Evolutionary conservation across 2,329 filamentous ascomycete species (phyloP).

Genomic region (Colletotrichum truncatum): DNA sequence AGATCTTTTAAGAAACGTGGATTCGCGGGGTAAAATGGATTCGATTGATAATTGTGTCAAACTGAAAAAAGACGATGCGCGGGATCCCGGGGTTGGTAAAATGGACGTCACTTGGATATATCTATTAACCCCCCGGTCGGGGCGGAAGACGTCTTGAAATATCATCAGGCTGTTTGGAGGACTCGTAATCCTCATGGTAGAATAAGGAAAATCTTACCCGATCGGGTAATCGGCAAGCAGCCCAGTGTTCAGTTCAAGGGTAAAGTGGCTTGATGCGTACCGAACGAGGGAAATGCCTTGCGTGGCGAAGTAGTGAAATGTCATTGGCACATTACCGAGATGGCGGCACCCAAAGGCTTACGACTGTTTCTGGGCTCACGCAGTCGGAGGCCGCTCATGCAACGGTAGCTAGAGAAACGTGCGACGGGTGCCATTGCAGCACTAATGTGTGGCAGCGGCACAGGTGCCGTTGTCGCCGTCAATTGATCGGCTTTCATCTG

Average conservation of each 20-base stretch:
- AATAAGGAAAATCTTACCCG: not conserved
- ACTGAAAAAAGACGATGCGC: not conserved
- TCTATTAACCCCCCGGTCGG: too few species aligned
- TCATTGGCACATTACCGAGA: conserved; percentile 1
- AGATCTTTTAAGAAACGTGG: conserved; percentile 8
- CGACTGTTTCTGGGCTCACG: not conserved
- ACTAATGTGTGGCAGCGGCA: not conserved
- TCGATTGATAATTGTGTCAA: not conserved
- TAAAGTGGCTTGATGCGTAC: not conserved
- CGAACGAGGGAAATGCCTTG: not conserved
- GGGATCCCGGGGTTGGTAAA: not conserved
- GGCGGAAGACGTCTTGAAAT: not conserved
- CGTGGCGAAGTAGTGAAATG: not conserved
- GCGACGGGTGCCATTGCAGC: too few species aligned
- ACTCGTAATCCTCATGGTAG: not conserved
- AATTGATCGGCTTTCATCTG: not conserved
- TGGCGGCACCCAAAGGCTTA: not conserved
- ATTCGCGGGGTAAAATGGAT: conserved; percentile 26
- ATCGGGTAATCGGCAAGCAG: not conserved
- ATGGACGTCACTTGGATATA: not conserved
- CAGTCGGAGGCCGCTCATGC: not conserved
- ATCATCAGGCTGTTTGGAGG: not conserved
- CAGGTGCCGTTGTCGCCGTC: not conserved
- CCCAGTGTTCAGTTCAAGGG: not conserved
- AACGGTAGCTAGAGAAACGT: not conserved